phyloP scores from a whole-genome alignment of 495 filamentous ascomycete genomes.

The Rusavskia elegans region DNA sequence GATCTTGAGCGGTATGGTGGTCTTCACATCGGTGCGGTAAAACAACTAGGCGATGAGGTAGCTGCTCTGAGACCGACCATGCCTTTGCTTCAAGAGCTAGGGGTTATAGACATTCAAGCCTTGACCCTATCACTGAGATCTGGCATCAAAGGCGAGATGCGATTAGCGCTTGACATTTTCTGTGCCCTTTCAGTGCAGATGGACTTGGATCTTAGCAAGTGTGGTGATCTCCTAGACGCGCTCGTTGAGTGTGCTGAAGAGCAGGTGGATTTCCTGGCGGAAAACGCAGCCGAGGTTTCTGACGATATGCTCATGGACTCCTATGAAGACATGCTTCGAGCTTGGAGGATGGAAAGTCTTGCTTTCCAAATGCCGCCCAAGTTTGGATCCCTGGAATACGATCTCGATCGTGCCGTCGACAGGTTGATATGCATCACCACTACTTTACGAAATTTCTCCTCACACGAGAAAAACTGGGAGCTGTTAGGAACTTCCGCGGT shows the following conservation, averaged over 20 bases:
- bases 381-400: conserved; percentile 65
- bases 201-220: conserved; percentile 49
- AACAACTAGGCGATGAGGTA: background rate
- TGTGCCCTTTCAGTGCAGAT: conserved; percentile 53
- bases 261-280: conserved; percentile 61
- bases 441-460: conserved; percentile 84
- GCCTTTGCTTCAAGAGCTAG: conserved; percentile 62
- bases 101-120: conserved; percentile 80
- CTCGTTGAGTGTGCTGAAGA: conserved; percentile 83
- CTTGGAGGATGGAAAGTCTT: conserved; percentile 53
- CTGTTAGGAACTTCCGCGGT: conserved; percentile 57
- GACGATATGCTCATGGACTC: conserved; percentile 63
- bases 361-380: conserved; percentile 50
- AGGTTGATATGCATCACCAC: conserved; percentile 81
- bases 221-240: conserved; percentile 77
- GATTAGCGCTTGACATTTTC: conserved; percentile 73
- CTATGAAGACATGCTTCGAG: conserved; percentile 77
- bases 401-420: conserved; percentile 75
- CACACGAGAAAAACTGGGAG: conserved; percentile 54
- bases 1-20: background rate
- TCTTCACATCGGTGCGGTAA: background rate
- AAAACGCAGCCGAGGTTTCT: conserved; percentile 67
- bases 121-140: conserved; percentile 84
- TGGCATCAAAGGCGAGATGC: conserved; percentile 75
- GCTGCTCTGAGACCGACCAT: conserved; percentile 41